These are phyloP conservation scores for Elsinoe fawcettii DNA, from an alignment of 2,329 filamentous ascomycete species.

Conservation along the genomic window DNA sequence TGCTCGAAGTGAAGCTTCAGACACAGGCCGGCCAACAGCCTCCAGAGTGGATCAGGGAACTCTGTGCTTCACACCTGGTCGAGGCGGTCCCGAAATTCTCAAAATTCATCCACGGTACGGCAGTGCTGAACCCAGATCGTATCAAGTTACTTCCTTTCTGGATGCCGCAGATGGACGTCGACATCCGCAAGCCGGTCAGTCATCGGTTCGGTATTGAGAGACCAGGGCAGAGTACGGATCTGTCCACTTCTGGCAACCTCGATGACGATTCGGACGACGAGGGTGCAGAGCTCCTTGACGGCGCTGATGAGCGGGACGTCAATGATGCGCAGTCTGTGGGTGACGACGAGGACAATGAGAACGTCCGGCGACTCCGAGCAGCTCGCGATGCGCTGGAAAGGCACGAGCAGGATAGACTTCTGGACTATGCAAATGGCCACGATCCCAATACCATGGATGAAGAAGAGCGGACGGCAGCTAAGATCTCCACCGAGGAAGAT, in stretches of 20 bases:
- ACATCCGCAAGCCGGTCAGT: slow-evolving; percentile 86
- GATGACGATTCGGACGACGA: slow-evolving; percentile 65
- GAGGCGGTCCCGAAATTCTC: slow-evolving; percentile 99
- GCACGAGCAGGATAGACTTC: slow-evolving; percentile 42
- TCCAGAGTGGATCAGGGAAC: slow-evolving; percentile 90
- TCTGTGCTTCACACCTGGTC: slow-evolving; percentile 87
- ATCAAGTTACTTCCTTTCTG: slow-evolving; percentile 92
- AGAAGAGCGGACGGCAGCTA: slow-evolving; percentile 70
- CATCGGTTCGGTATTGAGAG: slow-evolving; percentile 88
- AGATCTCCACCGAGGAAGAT: slow-evolving; percentile 49
- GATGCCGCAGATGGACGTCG: slow-evolving; percentile 97
- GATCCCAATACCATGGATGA: slow-evolving; percentile 54
- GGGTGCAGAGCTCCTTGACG: slow-evolving; percentile 55
- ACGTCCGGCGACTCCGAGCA: slow-evolving; percentile 41
- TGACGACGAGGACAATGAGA: slow-evolving; percentile 36
- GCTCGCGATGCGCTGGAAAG: slow-evolving; percentile 45
- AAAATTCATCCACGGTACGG: slow-evolving; percentile 96
- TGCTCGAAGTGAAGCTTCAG: slow-evolving; percentile 95
- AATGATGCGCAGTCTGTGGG: slow-evolving; percentile 23
- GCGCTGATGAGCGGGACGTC: slow-evolving; percentile 39
- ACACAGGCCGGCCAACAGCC: slow-evolving; percentile 92
- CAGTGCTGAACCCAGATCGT: slow-evolving; percentile 73
- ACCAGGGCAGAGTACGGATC: slow-evolving; percentile 63
- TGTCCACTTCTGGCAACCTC: slow-evolving; percentile 68
- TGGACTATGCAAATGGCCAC: slow-evolving; percentile 33